Evolutionary conservation across 768 basidiomycete species (phyloP), one percentile per base, ranked within the genome.

Genomic region (Auriculariales sp.): DNA sequence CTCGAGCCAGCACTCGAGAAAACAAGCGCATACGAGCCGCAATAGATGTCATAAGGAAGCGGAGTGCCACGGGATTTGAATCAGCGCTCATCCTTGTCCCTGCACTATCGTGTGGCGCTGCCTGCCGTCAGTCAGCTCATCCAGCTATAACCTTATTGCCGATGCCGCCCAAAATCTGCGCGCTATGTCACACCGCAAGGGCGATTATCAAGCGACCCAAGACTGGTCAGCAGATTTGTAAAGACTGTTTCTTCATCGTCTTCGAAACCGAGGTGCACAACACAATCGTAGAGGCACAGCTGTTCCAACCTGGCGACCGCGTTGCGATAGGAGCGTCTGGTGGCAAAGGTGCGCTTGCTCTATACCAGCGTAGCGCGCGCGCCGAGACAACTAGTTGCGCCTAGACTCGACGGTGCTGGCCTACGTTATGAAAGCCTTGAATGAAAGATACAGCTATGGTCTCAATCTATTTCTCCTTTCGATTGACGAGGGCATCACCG

Each of bases 231-330:
- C 90, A 92, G 62, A 92, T 98, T 52, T 99, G 95, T 72, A 85
- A 83, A 64, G 80, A 84, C 32, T 99, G 95, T 62, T 95, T 93
- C 68, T 99, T 90, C 70, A 79, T 79, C 56, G 92, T 97, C 33
- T 99, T 99, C 58, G 95, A 99, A 71, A 94, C 91, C 1, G 95
- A 99, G 63, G 83, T 99, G 27, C 95, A 99, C 68, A 84, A 93
- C 62, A 97, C 95, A 1, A 97, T 98, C 61, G 79, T 71, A 4
- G 75, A 87, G 58, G 77, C 88, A 10, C 69, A 70, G 49, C 71
- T 99, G 3, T 99, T 99, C 72, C 80, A 79, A 60, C 71, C 79
- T 10, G 90, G 93, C 29, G 91, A 99, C 66, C 73, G 78, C 54
- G 91, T 99, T 32, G 95, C 95, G 24, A 98, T 99, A 52, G 95